A percentile compares a stretch with the other conserved stretches of the same genome.
Evolutionary conservation across 2,329 filamentous ascomycete species (phyloP).

Genomic region (Paecilomyces formosus): DNA sequence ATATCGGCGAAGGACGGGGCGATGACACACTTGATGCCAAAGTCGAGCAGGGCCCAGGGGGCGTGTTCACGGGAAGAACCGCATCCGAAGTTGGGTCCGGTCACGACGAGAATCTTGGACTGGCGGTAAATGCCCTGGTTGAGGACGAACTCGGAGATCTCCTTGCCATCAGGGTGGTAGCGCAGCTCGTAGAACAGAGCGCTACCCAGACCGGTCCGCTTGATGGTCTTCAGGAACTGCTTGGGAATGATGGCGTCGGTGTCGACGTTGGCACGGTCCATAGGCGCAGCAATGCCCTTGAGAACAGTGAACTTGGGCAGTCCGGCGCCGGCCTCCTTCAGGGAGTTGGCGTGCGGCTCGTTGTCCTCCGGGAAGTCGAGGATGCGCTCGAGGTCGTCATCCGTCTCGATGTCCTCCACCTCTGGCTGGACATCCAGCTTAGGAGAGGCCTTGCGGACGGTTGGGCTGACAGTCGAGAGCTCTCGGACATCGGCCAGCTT

Average conservation of each 20-base stretch:
- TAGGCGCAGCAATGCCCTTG: conserved; percentile 78
- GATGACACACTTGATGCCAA: conserved; percentile 90
- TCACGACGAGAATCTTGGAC: conserved; percentile 84
- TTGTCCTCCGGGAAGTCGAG: conserved; percentile 58
- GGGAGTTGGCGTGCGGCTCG: conserved; percentile 56
- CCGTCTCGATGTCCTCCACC: conserved; percentile 51
- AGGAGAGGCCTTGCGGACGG: conserved; percentile 45
- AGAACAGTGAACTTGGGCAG: conserved; percentile 78
- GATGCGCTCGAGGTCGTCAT: conserved; percentile 58
- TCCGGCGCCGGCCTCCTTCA: conserved; percentile 47
- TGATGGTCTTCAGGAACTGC: conserved; percentile 98
- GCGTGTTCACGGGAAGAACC: conserved; percentile 90
- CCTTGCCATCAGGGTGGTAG: conserved; percentile 63
- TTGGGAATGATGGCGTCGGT: conserved; percentile 99
- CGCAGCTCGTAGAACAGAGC: conserved; percentile 84
- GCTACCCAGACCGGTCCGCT: conserved; percentile 83
- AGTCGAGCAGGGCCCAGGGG: conserved; percentile 93
- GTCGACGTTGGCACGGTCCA: conserved; percentile 87
- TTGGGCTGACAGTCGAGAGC: conserved; percentile 47
- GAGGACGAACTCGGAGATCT: conserved; percentile 76
- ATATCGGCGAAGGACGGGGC: conserved; percentile 85
- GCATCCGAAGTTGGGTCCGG: conserved; percentile 91
- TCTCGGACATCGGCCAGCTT: conserved; percentile 89
- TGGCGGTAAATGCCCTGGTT: conserved; percentile 82
- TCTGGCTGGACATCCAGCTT: conserved; percentile 54